phyloP scores from a whole-genome alignment of 1,139 yeast genomes.

The Magnusiomyces sp. region DNA sequence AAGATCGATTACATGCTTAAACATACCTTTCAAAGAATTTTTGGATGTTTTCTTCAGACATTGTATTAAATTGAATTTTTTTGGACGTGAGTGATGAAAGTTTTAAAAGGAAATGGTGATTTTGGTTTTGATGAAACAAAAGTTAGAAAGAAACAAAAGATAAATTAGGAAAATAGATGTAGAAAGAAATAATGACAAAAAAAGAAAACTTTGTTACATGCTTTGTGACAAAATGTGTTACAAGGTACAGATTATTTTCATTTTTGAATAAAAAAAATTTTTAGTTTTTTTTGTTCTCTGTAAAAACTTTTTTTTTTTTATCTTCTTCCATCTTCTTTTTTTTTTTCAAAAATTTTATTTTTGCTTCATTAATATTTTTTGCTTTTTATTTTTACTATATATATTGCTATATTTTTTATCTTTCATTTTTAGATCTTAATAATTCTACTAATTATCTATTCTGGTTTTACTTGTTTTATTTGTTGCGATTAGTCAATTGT shows the following conservation, averaged over 20 bases:
- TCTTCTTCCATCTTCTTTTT: background rate
- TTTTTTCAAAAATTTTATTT: background rate
- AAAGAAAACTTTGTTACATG: background rate
- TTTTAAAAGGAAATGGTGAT: background rate
- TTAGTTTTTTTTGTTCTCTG: background rate
- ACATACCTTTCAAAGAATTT: conserved; percentile 20
- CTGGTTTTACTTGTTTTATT: background rate
- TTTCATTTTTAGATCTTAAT: background rate
- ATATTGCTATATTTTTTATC: background rate
- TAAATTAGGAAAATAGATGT: background rate
- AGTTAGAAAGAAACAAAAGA: background rate
- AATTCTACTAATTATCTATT: background rate
- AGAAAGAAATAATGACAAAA: background rate
- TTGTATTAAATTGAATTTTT: conserved; percentile 5
- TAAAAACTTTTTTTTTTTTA: background rate
- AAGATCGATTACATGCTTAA: background rate
- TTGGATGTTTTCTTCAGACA: conserved; percentile 21
- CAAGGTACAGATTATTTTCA: background rate
- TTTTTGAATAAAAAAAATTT: background rate
- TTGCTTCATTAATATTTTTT: background rate
- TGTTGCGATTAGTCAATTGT: background rate
- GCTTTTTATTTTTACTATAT: background rate
- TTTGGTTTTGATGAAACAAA: background rate
- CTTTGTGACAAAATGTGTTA: background rate
- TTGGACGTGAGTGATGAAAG: background rate